Conservation (phyloP, 495 filamentous ascomycete species). For the Thermochaetoides thermophila region DNA sequence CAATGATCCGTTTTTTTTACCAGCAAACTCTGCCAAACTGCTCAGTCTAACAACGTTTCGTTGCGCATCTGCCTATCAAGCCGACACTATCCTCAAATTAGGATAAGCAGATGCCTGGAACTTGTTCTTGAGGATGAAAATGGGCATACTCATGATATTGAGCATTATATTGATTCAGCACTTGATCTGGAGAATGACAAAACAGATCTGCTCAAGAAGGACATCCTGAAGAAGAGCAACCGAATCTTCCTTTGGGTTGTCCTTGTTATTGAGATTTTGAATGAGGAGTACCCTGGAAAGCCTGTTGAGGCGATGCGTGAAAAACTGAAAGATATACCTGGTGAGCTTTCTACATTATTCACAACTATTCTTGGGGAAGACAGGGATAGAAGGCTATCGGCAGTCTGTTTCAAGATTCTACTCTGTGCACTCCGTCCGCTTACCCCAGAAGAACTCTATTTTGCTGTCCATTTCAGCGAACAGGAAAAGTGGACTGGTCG, state of each 20-base stretch:
- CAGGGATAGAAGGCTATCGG: constrained; percentile 10
- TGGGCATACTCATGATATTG: constrained; percentile 11
- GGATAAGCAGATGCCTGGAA: constrained; percentile 18
- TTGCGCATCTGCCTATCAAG: constrained; percentile 32
- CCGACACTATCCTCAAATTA: constrained; percentile 35
- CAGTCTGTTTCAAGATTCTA: constrained; percentile 24
- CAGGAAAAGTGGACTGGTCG: background rate
- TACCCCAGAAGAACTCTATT: constrained; percentile 20
- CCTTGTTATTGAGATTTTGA: constrained; percentile 29
- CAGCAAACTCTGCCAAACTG: too few relatives aligned
- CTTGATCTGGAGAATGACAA: constrained; percentile 3
- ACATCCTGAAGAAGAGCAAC: constrained; percentile 24
- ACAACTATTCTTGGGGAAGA: constrained; percentile 20
- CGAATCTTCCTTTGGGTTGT: constrained; percentile 35
- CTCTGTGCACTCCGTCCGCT: constrained; percentile 21
- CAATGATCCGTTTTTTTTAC: constrained; percentile 23
- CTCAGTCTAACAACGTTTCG: background rate
- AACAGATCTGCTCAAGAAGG: constrained; percentile 13
- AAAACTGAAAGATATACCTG: constrained; percentile 14
- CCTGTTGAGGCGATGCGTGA: constrained; percentile 1
- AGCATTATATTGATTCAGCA: constrained; percentile 8
- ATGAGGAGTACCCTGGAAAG: constrained; percentile 18
- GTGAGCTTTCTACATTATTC: constrained; percentile 17
- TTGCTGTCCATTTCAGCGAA: constrained; percentile 15
- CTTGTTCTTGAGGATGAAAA: constrained; percentile 11